phyloP scores from a whole-genome alignment of 2,329 filamentous ascomycete genomes.

The Calonectria ilicicola region DNA sequence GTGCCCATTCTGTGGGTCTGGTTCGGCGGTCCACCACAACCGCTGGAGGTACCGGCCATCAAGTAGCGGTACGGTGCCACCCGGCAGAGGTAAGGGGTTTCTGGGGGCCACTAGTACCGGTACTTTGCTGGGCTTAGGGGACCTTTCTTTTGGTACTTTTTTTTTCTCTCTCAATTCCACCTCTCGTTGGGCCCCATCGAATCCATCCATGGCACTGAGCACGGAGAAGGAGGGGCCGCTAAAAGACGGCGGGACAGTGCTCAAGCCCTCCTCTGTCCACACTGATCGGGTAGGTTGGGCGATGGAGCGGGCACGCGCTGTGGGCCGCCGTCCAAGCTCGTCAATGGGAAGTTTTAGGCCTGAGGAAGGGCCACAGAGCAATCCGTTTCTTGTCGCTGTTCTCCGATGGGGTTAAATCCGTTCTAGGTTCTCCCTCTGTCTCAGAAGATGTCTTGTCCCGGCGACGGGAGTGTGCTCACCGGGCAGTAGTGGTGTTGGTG shows the following conservation, averaged over 20 bases:
- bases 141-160: background rate
- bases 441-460: background rate
- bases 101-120: slow-evolving; percentile 2
- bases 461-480: background rate
- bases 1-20: slow-evolving; percentile 15
- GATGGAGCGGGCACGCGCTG: slow-evolving; percentile 6
- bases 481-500: background rate
- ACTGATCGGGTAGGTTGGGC: slow-evolving; percentile 5
- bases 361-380: slow-evolving; percentile 8
- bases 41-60: slow-evolving; percentile 2
- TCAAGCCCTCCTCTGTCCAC: background rate
- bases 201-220: background rate
- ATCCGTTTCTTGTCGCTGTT: slow-evolving; percentile 19
- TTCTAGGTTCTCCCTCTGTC: slow-evolving; percentile 23
- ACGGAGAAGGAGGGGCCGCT: background rate
- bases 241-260: slow-evolving; percentile 1
- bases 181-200: background rate
- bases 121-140: slow-evolving; percentile 18
- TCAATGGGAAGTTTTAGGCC: slow-evolving; percentile 3
- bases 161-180: background rate
- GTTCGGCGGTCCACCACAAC: slow-evolving; percentile 10
- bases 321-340: slow-evolving; percentile 1
- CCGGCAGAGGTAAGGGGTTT: slow-evolving; percentile 6
- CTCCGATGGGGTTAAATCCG: slow-evolving; percentile 16
- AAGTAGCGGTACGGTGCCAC: slow-evolving; percentile 25